These are phyloP conservation scores for Linnemannia hyalina DNA, from an alignment of 192 early-diverging fungal genomes.

Conservation along the genomic window DNA sequence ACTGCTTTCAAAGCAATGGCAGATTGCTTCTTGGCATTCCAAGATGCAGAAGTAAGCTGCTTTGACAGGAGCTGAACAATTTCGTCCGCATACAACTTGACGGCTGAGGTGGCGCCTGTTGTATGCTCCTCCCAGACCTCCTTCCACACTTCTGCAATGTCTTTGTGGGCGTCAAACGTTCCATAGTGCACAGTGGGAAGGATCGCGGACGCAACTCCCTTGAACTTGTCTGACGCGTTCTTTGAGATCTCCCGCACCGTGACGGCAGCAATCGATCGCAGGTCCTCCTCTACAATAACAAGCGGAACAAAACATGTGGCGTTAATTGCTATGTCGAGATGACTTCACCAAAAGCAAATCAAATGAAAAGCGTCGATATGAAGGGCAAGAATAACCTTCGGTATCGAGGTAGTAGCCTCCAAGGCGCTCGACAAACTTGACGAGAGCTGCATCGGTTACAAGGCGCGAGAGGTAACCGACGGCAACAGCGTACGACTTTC, in stretches of 20 bases:
- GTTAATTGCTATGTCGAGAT: neutral
- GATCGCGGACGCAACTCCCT: constrained; percentile 65
- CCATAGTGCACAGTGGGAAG: constrained; percentile 82
- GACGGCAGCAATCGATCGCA: constrained; percentile 76
- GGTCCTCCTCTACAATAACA: constrained; percentile 71
- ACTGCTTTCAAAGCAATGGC: constrained; percentile 75
- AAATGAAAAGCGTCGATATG: neutral
- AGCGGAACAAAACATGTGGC: too few species aligned
- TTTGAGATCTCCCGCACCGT: constrained; percentile 75
- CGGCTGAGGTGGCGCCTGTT: constrained; percentile 66
- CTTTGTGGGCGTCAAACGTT: constrained; percentile 69
- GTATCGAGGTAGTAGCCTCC: constrained; percentile 82
- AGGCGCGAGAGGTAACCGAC: constrained; percentile 84
- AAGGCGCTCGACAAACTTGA: constrained; percentile 78
- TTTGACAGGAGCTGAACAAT: constrained; percentile 67
- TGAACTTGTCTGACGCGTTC: constrained; percentile 72
- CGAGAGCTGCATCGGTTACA: constrained; percentile 67
- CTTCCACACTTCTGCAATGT: constrained; percentile 73
- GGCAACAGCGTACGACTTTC: constrained; percentile 89
- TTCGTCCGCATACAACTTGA: constrained; percentile 75
- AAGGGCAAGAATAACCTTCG: constrained; percentile 52
- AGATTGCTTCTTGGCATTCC: constrained; percentile 84
- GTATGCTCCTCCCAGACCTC: constrained; percentile 84
- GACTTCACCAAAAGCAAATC: neutral
- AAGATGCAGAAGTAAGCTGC: constrained; percentile 74